phyloP scores from a whole-genome alignment of 768 basidiomycete genomes.

The Tremella yokohamensis region DNA sequence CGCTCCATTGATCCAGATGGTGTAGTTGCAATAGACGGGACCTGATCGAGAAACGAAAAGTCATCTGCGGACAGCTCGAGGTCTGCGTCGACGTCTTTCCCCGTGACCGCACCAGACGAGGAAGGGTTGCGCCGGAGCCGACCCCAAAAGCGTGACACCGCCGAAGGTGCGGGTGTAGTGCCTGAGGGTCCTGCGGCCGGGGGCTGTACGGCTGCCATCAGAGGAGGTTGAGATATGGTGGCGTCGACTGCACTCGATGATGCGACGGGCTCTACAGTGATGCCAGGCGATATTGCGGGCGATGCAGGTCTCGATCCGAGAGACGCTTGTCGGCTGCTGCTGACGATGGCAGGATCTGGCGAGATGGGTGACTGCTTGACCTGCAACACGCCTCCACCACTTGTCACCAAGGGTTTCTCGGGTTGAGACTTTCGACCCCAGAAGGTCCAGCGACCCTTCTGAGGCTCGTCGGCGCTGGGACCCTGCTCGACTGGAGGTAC shows the following conservation, averaged over 20 bases:
- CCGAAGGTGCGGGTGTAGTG: conserved; percentile 55
- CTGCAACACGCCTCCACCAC: conserved; percentile 47
- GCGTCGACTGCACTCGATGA: background rate
- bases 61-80: conserved; percentile 74
- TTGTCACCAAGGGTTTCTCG: conserved; percentile 37
- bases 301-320: conserved; percentile 8
- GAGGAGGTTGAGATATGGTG: conserved; percentile 2
- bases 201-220: background rate
- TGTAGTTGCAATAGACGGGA: conserved; percentile 35
- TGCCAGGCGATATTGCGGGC: conserved; percentile 4
- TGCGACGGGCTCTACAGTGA: background rate
- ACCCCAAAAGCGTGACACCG: conserved; percentile 75
- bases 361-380: conserved; percentile 23
- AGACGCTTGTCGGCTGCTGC: background rate
- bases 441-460: conserved; percentile 41
- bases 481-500: conserved; percentile 15
- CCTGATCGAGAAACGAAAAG: conserved; percentile 65
- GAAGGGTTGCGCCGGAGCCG: conserved; percentile 61
- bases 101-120: conserved; percentile 33
- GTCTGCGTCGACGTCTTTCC: conserved; percentile 54
- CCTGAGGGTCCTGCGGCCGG: background rate
- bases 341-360: background rate
- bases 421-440: conserved; percentile 37
- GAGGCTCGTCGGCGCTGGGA: conserved; percentile 17
- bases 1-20: conserved; percentile 14